Evolutionary conservation across 2,329 filamentous ascomycete genomes (phyloP), one percentile per base, ranked within the genome.

Genomic region (Trichoderma sp.): DNA sequence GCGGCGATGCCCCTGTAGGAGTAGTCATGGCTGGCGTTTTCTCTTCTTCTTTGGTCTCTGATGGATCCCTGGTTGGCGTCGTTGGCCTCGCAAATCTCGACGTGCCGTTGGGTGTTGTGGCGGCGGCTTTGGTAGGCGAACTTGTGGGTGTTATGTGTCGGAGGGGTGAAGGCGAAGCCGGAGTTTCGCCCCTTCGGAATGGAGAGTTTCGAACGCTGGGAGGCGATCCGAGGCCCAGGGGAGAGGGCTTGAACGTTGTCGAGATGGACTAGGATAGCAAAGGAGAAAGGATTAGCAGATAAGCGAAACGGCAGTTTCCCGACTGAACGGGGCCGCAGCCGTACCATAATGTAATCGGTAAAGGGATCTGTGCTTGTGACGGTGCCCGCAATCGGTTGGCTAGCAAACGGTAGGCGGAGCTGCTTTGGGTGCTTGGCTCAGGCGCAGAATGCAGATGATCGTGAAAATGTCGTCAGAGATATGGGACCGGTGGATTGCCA

Each of bases 181-280:
- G 87, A 24, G 88, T 88, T 73, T 88, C 87, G 65, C 87, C 83
- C 73, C 88, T 81, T 70, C 88, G 85, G 76, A 91, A 91, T 14
- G 88, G 88, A 62, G 88, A 91, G 75, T 82, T 86, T 77, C 92
- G 88, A 21, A 59, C 69, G 27, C 77, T 76, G 24, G 80, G 78
- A 73, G 88, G 86, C 58, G 91, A 90, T 72, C 89, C 89, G 80
- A 91, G 92, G 70, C 90, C 90, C 71, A 92, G 81, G 67, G 89
- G 89, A 29, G 90, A 92, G 16, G 90, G 89, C 78, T 92, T 92
- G 80, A 91, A 92, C 69, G 87, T 82, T 61, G 83, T 77, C 69
- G 82, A 84, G 78, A 83, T 85, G 78, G 83, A 85, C 88, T 86
- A 76, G 77, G 77, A 80, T 71, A 68, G 70, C 70, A 71, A 43